A percentile compares a stretch with the other conserved stretches of the same genome.
These are phyloP conservation scores for Fusarium veterinarium DNA, from an alignment of 2,329 filamentous ascomycete species.

Conservation along the genomic window DNA sequence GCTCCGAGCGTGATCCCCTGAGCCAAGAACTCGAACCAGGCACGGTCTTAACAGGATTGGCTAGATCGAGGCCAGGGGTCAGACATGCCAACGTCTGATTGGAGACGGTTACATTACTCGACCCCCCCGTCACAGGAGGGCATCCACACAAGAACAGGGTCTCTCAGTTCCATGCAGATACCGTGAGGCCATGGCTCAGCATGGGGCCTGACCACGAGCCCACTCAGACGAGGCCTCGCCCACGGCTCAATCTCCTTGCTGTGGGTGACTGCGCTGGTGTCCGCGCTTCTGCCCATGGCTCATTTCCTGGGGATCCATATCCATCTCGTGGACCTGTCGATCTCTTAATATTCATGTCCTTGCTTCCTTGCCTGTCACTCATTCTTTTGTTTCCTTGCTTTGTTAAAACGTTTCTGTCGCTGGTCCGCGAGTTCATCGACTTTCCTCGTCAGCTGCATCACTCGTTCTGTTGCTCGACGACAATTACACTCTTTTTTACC, in stretches of 20 bases:
- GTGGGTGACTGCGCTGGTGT: conserved; percentile 31
- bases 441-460: conserved; percentile 37
- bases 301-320: conserved; percentile 45
- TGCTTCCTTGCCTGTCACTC: conserved; percentile 31
- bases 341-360: conserved; percentile 39
- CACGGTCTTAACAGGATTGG: conserved; percentile 39
- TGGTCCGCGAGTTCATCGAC: conserved; percentile 34
- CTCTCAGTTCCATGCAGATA: conserved; percentile 30
- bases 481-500: conserved; percentile 38
- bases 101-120: conserved; percentile 42
- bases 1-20: conserved; percentile 31
- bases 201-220: conserved; percentile 24
- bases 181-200: conserved; percentile 17
- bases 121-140: conserved; percentile 19
- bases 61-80: conserved; percentile 28
- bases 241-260: conserved; percentile 38
- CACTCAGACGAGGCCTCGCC: conserved; percentile 34
- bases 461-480: conserved; percentile 44
- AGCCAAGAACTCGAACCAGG: conserved; percentile 29
- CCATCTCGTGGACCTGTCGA: conserved; percentile 41
- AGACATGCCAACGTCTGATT: conserved; percentile 42
- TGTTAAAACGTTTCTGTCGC: conserved; percentile 40
- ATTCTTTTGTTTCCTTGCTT: conserved; percentile 38
- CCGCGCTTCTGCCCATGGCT: conserved; percentile 40
- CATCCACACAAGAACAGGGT: conserved; percentile 35